Conservation (phyloP, 768 basidiomycete species). For the Boletus vermiculosoides region DNA sequence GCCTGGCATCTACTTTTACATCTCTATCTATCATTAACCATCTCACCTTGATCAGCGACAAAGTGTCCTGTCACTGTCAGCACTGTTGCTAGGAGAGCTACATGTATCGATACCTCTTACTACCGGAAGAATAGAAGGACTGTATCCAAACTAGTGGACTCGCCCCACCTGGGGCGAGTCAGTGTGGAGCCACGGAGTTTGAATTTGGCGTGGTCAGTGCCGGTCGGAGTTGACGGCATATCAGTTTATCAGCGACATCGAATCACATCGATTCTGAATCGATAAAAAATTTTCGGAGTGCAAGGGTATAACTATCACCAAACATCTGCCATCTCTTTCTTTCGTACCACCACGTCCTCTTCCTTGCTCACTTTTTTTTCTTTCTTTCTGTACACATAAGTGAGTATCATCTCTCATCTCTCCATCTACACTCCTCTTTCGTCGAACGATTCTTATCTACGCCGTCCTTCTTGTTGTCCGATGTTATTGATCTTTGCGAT, state of each 20-base stretch:
- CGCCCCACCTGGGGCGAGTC: no score
- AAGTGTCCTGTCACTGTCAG: conserved; percentile 5
- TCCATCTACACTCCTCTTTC: conserved; percentile 26
- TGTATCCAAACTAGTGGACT: background rate
- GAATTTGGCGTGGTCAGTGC: conserved; percentile 23
- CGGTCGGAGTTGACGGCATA: conserved; percentile 44
- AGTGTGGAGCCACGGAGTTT: conserved; percentile 10
- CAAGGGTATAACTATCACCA: conserved; percentile 60
- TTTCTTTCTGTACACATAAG: conserved; percentile 43
- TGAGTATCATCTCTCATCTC: conserved; percentile 34
- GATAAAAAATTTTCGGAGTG: conserved; percentile 61
- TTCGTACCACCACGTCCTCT: conserved; percentile 37
- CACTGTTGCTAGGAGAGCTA: conserved; percentile 1
- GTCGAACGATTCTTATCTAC: conserved; percentile 16
- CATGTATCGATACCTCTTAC: conserved; percentile 13
- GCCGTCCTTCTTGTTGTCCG: conserved; percentile 2
- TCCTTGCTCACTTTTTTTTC: conserved; percentile 26
- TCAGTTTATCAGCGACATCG: conserved; percentile 47
- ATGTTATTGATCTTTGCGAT: conserved; percentile 28
- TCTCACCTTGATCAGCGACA: conserved; percentile 5
- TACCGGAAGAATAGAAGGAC: background rate
- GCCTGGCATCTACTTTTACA: conserved; percentile 6
- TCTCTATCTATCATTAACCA: conserved; percentile 8
- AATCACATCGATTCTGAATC: conserved; percentile 62
- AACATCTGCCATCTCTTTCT: conserved; percentile 38